Evolutionary conservation across 192 early-diverging fungal species (phyloP).

Genomic region (Entrophospora sp.): DNA sequence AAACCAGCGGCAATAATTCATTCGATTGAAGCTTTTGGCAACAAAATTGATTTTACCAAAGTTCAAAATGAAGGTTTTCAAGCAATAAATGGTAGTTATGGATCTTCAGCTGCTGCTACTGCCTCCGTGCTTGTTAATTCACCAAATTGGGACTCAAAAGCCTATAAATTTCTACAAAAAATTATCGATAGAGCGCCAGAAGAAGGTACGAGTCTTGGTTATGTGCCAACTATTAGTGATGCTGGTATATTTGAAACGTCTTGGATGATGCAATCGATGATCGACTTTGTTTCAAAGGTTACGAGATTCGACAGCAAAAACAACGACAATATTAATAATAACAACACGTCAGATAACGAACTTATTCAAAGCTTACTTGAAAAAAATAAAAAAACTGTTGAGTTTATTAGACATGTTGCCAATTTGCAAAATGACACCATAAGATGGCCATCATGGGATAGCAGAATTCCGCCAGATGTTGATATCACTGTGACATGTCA

Average conservation of each 20-base stretch:
- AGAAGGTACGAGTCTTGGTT: not conserved
- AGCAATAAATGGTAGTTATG: slow-evolving; percentile 18
- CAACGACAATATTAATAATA: too few relatives aligned
- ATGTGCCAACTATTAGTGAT: not conserved
- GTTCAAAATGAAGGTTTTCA: slow-evolving; percentile 14
- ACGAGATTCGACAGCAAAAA: too few relatives aligned
- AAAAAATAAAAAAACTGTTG: too few relatives aligned
- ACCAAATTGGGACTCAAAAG: not conserved
- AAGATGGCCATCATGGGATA: slow-evolving; percentile 12
- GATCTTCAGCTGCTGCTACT: slow-evolving; percentile 3
- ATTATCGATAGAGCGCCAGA: not conserved
- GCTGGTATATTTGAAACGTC: slow-evolving; percentile 10
- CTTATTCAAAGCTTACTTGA: too few relatives aligned
- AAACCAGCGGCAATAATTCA: not conserved
- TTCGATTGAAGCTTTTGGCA: slow-evolving; percentile 5
- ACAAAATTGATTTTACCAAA: not conserved
- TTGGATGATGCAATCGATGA: not conserved
- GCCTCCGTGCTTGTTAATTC: not conserved
- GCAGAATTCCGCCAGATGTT: not conserved
- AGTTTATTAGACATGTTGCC: too few relatives aligned
- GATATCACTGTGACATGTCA: too few relatives aligned
- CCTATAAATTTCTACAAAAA: not conserved
- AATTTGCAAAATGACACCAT: not conserved
- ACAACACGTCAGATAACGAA: too few relatives aligned
- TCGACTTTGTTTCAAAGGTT: not conserved